A percentile compares a stretch with the other conserved stretches of the same genome.
These are phyloP conservation scores for Chlamydomonas sphaeroides DNA, from an alignment of 139 green algal genomes.

Conservation along the genomic window DNA sequence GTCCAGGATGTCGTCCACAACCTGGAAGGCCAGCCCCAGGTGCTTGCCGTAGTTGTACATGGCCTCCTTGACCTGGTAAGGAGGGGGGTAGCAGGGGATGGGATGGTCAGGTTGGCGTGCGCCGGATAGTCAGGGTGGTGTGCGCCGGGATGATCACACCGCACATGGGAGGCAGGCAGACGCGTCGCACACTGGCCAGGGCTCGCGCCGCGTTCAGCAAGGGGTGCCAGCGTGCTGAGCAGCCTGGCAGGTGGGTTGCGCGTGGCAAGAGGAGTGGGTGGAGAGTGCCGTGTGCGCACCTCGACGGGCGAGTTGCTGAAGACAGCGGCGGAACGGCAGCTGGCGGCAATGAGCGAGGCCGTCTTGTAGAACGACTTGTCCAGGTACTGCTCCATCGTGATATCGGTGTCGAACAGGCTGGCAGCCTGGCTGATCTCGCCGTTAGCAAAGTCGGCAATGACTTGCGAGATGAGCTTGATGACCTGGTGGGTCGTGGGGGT, in stretches of 20 bases:
- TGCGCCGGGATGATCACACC: no score
- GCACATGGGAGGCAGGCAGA: no score
- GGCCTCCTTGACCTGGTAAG: constrained; percentile 72
- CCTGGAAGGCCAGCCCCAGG: constrained; percentile 96
- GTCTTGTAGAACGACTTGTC: constrained; percentile 99
- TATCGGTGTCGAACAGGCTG: constrained; percentile 90
- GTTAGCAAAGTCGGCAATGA: constrained; percentile 99
- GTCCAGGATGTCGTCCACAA: constrained; percentile 99
- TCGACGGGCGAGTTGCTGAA: constrained; percentile 82
- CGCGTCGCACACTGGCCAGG: no score
- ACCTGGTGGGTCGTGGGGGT: no score
- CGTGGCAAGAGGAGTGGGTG: no score
- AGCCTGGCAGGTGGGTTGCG: no score
- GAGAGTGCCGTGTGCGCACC: background rate
- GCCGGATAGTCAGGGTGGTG: no score
- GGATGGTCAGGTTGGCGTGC: no score
- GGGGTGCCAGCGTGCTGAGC: no score
- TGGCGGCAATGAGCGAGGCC: constrained; percentile 96
- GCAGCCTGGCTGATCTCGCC: constrained; percentile 96
- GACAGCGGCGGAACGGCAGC: constrained; percentile 87
- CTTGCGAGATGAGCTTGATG: constrained; percentile 98
- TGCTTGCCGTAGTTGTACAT: constrained; percentile 98
- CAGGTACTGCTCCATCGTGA: constrained; percentile 93
- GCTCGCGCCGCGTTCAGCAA: no score
- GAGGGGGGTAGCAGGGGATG: no score